Evolutionary conservation across 176 grass and related monocot species (phyloP).

Genomic region (Oryza glumipatula): DNA sequence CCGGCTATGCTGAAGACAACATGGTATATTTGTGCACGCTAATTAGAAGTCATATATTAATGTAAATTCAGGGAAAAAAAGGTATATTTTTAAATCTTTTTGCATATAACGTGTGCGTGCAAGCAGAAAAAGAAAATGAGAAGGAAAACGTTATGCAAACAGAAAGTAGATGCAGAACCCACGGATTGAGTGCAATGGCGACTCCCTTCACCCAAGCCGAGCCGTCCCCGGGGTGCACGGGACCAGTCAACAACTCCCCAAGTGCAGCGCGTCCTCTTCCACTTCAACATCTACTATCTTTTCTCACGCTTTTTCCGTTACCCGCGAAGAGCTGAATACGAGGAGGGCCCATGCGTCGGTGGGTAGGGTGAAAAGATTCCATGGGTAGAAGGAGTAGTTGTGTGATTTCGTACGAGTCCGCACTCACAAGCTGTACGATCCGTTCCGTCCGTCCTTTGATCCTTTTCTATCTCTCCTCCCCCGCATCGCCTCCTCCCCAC

Average conservation of each 20-base stretch:
- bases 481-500: neutral
- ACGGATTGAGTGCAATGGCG: neutral
- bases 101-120: no score
- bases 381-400: no score
- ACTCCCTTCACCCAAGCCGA: neutral
- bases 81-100: no score
- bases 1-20: no score
- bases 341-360: neutral
- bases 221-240: slow-evolving; percentile 37
- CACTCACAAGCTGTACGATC: neutral
- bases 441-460: neutral
- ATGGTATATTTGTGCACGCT: no score
- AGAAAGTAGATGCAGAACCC: neutral
- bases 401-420: neutral
- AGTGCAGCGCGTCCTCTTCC: no score
- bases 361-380: neutral
- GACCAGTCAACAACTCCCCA: neutral
- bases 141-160: no score
- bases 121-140: no score
- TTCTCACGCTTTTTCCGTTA: neutral
- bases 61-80: no score
- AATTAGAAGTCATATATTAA: no score
- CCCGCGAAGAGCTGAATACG: fast-evolving
- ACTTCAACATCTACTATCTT: neutral
- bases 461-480: neutral